Evolutionary conservation across 176 grass and related monocot genomes (phyloP).

Genomic region (Ensete ventricosum): DNA sequence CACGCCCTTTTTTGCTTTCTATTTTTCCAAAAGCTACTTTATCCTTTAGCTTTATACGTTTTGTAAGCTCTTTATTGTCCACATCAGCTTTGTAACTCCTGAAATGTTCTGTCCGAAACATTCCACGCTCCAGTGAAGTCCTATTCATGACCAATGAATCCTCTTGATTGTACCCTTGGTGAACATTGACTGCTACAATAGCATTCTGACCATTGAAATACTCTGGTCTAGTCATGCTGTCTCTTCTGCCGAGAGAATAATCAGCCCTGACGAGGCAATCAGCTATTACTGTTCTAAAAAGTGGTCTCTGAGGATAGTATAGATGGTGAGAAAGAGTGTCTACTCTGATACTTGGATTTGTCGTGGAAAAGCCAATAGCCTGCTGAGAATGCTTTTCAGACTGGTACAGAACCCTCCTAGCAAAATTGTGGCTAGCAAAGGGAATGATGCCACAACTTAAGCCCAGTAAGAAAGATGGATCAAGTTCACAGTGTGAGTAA

Average conservation of each 20-base stretch:
- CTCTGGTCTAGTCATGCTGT: slow-evolving; percentile 51
- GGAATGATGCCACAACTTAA: slow-evolving; percentile 85
- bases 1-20: slow-evolving; percentile 82
- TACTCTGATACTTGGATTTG: slow-evolving; percentile 75
- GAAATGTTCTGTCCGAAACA: slow-evolving; percentile 82
- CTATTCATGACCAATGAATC: slow-evolving; percentile 96
- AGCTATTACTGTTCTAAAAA: slow-evolving; percentile 77
- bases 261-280: slow-evolving; percentile 65
- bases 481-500: slow-evolving; percentile 84
- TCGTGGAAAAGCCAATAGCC: slow-evolving; percentile 90
- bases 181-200: slow-evolving; percentile 91
- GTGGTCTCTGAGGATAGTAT: slow-evolving; percentile 83
- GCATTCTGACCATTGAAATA: slow-evolving; percentile 98
- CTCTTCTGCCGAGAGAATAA: slow-evolving; percentile 46
- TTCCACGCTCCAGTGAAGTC: slow-evolving; percentile 82
- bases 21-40: slow-evolving; percentile 76
- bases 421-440: slow-evolving; percentile 96
- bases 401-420: slow-evolving; percentile 78
- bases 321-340: slow-evolving; percentile 87
- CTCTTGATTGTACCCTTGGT: slow-evolving; percentile 97
- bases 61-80: slow-evolving; percentile 55
- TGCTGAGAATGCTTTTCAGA: slow-evolving; percentile 93
- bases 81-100: slow-evolving; percentile 84
- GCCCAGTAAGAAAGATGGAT: slow-evolving; percentile 74
- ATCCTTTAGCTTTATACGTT: slow-evolving; percentile 56